Base-by-base conservation (phyloP, 768 basidiomycete genomes). In the Dacryopinax primogenitus region DNA sequence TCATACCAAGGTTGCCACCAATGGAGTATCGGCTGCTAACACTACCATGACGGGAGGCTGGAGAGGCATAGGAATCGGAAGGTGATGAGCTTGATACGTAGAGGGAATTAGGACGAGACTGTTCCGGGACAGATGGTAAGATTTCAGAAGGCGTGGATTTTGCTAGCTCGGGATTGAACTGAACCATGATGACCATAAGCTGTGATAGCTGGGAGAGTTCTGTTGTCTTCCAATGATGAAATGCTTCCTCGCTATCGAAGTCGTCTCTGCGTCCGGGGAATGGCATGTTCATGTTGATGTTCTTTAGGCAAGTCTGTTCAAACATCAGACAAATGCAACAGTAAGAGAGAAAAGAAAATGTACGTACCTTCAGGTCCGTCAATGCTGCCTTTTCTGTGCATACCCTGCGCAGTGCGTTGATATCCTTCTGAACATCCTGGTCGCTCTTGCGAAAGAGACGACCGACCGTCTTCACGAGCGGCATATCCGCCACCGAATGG, bases 331-430 rank as follows among this genome's bases (percentile, higher is more conserved):
- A 64, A 41, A 51, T n/a, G n/a, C n/a, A n/a, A n/a, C 65, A 37
- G 33, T 69, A 58, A 65, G 69, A 44, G 63, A 67, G 30, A 28
- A 28, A 30, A 13, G 4, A 13, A 36, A 64, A 33, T 37, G 35
- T 33, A 15, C 72, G 47, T 72, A 87, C 91, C 83, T 94, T 96
- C 65, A 95, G 80, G 73, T 96, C 92, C 45, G 81, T 81, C 65
- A 96, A 76, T 0, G 92, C 92, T 28, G 92, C 91, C 81, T 91
- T 90, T 72, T 92, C 90, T 21, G 86, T 86, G 63, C 88, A 91
- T 13, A 80, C 73, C 65, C 81, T 75, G 62, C 78, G 79, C 62
- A 92, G 65, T 67, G 82, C 79, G 51, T 88, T 85, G 18, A 94
- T 81, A 73, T 95, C 92, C 30, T 78, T 74, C 74, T 89, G 87